Percentiles rank a stretch among this genome's conserved stretches.
These are phyloP conservation scores for Podospora pseudopauciseta DNA, from an alignment of 495 filamentous ascomycete genomes.

Conservation along the genomic window DNA sequence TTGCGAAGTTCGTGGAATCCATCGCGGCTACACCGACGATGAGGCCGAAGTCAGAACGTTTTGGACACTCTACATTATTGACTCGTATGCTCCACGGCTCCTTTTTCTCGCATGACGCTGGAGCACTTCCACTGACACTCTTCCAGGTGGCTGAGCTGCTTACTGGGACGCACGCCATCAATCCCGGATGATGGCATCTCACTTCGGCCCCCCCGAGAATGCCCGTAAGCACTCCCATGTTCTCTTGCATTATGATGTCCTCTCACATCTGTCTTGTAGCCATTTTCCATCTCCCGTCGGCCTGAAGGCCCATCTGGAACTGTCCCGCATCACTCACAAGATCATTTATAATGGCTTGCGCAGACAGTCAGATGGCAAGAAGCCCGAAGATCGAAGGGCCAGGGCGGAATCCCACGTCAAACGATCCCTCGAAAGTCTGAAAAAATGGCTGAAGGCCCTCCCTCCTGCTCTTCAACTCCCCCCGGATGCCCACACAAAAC, in stretches of 20 bases:
- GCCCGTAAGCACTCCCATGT: background rate
- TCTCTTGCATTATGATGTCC: background rate
- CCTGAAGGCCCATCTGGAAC: constrained; percentile 37
- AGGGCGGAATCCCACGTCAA: constrained; percentile 16
- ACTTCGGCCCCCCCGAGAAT: constrained; percentile 32
- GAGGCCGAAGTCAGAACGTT: constrained; percentile 37
- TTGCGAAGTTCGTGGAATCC: constrained; percentile 35
- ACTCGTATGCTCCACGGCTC: constrained; percentile 29
- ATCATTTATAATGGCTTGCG: constrained; percentile 35
- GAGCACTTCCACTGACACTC: background rate
- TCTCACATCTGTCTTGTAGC: constrained; percentile 27
- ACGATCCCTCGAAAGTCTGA: background rate
- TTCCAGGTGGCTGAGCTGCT: constrained; percentile 37
- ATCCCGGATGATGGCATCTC: constrained; percentile 36
- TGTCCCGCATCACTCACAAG: constrained; percentile 36
- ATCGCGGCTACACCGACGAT: constrained; percentile 29
- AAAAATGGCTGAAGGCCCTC: background rate
- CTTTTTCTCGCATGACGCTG: background rate
- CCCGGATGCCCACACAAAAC: background rate
- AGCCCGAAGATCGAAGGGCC: constrained; percentile 8
- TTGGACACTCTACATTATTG: constrained; percentile 44
- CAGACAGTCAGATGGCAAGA: constrained; percentile 19
- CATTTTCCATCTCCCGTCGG: constrained; percentile 35
- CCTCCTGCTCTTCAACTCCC: background rate
- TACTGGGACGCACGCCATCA: constrained; percentile 40